Conservation (phyloP, 805 yeast species). For the Teunomyces tritomae region DNA sequence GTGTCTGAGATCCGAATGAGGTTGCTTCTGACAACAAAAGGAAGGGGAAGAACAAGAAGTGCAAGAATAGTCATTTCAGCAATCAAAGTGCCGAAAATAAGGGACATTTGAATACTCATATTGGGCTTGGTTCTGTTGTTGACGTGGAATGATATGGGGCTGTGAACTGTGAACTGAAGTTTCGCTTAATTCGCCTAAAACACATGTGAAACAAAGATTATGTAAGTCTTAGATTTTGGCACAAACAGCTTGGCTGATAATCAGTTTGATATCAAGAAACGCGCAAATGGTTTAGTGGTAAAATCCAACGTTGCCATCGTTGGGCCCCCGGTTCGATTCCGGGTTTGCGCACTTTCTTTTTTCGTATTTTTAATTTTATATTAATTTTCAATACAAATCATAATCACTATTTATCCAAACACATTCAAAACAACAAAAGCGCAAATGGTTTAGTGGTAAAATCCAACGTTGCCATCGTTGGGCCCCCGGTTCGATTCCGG, state of each 20-base stretch:
- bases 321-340: constrained; percentile 3
- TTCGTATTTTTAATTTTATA: too few species aligned
- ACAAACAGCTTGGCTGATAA: too few species aligned
- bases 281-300: constrained; percentile 1
- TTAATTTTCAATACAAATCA: too few species aligned
- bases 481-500: constrained; percentile 3
- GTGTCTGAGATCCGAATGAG: constrained; percentile 36
- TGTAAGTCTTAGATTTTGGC: too few species aligned
- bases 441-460: not conserved
- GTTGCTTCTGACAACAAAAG: constrained; percentile 44
- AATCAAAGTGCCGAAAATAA: constrained; percentile 48
- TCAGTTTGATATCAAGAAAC: too few species aligned
- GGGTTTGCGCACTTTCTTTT: constrained; percentile 3
- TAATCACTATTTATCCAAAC: too few species aligned
- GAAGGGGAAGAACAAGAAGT: constrained; percentile 54
- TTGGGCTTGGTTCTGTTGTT: constrained; percentile 8
- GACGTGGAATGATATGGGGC: not conserved
- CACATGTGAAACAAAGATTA: too few species aligned
- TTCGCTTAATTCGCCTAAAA: too few species aligned
- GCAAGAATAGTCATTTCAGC: constrained; percentile 51
- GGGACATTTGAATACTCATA: constrained; percentile 47
- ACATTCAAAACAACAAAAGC: not conserved
- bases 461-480: constrained; percentile 2
- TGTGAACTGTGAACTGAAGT: too few species aligned
- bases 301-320: constrained; percentile 2